phyloP scores from a whole-genome alignment of 108 stramenopile species.

The Parietichytrium sp. region DNA sequence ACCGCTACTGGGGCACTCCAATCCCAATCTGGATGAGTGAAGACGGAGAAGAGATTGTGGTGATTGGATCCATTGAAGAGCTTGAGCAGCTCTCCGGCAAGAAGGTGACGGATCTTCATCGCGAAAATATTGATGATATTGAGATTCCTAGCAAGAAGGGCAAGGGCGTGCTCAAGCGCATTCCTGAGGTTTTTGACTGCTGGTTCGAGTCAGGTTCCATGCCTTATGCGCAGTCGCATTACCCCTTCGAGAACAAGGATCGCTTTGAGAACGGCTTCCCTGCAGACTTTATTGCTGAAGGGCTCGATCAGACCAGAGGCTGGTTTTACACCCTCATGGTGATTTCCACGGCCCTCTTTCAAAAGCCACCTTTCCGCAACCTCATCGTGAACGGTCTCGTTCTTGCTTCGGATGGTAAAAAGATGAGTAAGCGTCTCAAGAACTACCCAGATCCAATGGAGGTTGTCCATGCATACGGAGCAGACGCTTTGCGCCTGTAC shows the following conservation, averaged over 20 bases:
- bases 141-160: conserved; percentile 91
- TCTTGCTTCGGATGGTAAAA: conserved; percentile 92
- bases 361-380: conserved; percentile 96
- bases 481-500: conserved; percentile 98
- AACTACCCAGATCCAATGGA: conserved; percentile 95
- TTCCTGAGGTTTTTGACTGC: conserved; percentile 99
- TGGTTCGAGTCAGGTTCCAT: conserved; percentile 99
- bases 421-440: conserved; percentile 98
- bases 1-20: conserved; percentile 99
- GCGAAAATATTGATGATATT: conserved; percentile 88
- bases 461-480: conserved; percentile 89
- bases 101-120: conserved; percentile 84
- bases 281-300: conserved; percentile 99
- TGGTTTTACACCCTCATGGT: conserved; percentile 99
- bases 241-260: conserved; percentile 98
- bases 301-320: conserved; percentile 99
- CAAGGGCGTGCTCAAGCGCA: conserved; percentile 78
- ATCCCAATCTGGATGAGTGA: conserved; percentile 98
- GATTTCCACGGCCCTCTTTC: conserved; percentile 95
- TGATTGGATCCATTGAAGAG: conserved; percentile 90
- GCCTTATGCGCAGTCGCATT: conserved; percentile 99
- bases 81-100: conserved; percentile 76
- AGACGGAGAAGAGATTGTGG: conserved; percentile 84
- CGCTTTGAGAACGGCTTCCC: conserved; percentile 90
- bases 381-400: conserved; percentile 97